Base-by-base conservation (phyloP, 805 yeast genomes). In the Cyberlindnera americana region DNA sequence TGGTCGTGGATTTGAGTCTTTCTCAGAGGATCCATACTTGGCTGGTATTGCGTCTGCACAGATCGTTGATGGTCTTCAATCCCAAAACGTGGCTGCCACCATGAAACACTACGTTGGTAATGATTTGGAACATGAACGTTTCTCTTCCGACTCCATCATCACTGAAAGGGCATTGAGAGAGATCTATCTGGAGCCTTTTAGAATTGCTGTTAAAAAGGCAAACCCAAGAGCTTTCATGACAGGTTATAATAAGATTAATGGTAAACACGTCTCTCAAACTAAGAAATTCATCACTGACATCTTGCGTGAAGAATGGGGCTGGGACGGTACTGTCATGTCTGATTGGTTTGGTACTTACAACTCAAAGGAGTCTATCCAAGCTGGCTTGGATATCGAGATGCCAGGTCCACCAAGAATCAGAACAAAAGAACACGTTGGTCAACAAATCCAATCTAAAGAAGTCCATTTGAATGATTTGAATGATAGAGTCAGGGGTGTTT, bases 331-430 rank as follows among this genome's bases (percentile, higher is more conserved):
- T 29, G 55, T 69, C 19, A 74, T 78, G 77, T 70, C 78, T 19
- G 84, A 78, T 59, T 78, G 83, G 83, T 69, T 54, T 50, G 84
- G 83, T n/a, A 65, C 67, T 9, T 76, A 71, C 52, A 64, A 77
- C 11, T 60, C 62, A 35, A 63, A 61, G 33, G 69, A 64, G 33
- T 50, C 78, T 8, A 54, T 77, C 30, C 65, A 69, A 23, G 75
- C 75, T 19, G 83, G 83, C 3, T 61, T 78, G 37, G 79, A 76
- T 52, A 57, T 78, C 47, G 84, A 78, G 55, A 75, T 76, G 80
- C 85, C 85, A 0, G 84, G 84, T 19, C 73, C 77, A 10, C 60
- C 78, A 5, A 59, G 69, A 37, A 67, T 79, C 59, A 60, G 70
- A 47, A 56, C 55, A 1, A 52, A 56, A 19, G 59, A 66, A 5